Base-by-base conservation (phyloP, 1,139 yeast genomes). In the Lodderomyces orthopsilosis region DNA sequence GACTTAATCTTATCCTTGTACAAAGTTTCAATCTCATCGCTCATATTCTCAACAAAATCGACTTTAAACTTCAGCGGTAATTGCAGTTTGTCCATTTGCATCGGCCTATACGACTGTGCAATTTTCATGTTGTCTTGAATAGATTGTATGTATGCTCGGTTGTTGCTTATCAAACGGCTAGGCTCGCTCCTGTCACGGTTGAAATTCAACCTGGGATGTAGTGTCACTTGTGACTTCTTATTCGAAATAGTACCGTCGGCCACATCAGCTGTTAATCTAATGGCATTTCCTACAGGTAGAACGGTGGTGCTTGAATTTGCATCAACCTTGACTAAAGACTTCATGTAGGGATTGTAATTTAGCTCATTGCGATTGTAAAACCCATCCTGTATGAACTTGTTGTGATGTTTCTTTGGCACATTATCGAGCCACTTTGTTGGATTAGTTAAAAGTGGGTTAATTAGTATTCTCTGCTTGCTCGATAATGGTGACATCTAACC, bases 261-360 rank as follows among this genome's bases (percentile, higher is more conserved):
- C 10, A 36, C 35, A 26, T 42, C 52, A 3, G 55, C 55, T 2
- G 56, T 53, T 27, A 64, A 41, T 35, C 55, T 54, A 18, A 63
- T 48, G 55, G 61, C 52, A 43, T 51, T 55, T 9, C 66, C 66
- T 18, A 40, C 48, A 1, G 68, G 65, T 41, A 56, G 56, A 19
- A 59, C 47, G 3, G 41, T 38, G 26, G 48, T 41, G 2, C 51
- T 41, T 2, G 63, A 59, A 43, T 57, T 58, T 27, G 59, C 52
- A n/a, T 51, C 57, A 13, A 62, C 56, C 19, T 42, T 52, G 10
- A 45, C 14, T 12, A 64, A 51, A 12, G 52, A 51, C 6, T 44
- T 42, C 2, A 58, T 66, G 46, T 57, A 61, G n/a, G 68, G 66
- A 39, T 65, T 62, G 15, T 40, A 34, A 6, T 41, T 28, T 4